Evolutionary conservation across 2,329 filamentous ascomycete genomes (phyloP).

Genomic region (Aschersonia sp.): DNA sequence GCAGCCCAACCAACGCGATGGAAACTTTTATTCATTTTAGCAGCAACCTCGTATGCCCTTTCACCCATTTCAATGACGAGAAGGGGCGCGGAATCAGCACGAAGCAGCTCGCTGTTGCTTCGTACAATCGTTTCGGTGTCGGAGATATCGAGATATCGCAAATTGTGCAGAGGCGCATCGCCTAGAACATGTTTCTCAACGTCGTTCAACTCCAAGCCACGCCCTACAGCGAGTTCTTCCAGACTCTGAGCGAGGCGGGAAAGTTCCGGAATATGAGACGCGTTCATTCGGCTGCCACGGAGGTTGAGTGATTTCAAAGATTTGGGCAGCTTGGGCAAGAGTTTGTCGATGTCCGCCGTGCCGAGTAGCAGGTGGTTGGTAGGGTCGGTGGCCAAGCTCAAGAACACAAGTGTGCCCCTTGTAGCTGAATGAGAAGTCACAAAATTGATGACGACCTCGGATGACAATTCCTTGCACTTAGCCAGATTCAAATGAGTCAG

Average conservation of each 20-base stretch:
- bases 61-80: conserved; percentile 64
- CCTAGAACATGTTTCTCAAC: conserved; percentile 47
- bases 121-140: conserved; percentile 43
- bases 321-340: conserved; percentile 50
- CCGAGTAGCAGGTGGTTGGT: conserved; percentile 58
- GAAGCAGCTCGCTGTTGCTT: conserved; percentile 44
- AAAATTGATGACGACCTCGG: conserved; percentile 54
- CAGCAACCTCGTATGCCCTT: conserved; percentile 49
- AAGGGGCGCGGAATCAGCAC: conserved; percentile 47
- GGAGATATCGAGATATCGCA: conserved; percentile 66
- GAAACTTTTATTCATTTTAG: conserved; percentile 47
- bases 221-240: conserved; percentile 62
- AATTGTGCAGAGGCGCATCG: conserved; percentile 37
- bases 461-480: conserved; percentile 57
- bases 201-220: conserved; percentile 49
- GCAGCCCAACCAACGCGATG: conserved; percentile 53
- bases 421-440: conserved; percentile 56
- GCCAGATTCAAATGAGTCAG: conserved; percentile 68
- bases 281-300: conserved; percentile 57
- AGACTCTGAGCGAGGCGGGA: conserved; percentile 51
- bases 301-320: conserved; percentile 61
- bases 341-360: conserved; percentile 45
- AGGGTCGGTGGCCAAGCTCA: conserved; percentile 60
- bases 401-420: conserved; percentile 46
- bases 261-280: conserved; percentile 48